Evolutionary conservation across 75 land plant species (phyloP).

Genomic region (Isoetes taiwanensis): DNA sequence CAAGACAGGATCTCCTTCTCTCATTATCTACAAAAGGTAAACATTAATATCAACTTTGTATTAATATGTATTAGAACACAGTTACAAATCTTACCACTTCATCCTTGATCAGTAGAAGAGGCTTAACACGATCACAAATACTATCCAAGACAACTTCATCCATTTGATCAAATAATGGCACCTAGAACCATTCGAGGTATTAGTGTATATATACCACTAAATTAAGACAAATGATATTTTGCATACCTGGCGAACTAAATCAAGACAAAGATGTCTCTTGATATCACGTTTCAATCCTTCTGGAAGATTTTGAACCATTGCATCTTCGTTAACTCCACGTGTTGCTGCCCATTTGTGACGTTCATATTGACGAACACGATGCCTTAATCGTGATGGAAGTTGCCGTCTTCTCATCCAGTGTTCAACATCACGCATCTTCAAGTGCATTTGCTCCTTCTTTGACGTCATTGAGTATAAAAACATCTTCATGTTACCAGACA

Average conservation of each 20-base stretch:
- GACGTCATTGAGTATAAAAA: constrained; percentile 67
- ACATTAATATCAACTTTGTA: too few relatives aligned
- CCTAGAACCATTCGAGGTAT: too few relatives aligned
- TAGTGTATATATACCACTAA: too few relatives aligned
- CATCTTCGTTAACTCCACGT: constrained; percentile 62
- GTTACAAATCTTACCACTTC: constrained; percentile 54
- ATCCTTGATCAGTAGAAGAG: constrained; percentile 57
- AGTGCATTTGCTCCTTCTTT: constrained; percentile 59
- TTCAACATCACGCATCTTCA: constrained; percentile 63
- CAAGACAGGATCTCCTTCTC: constrained; percentile 80
- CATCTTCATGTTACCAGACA: constrained; percentile 26
- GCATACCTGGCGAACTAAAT: constrained; percentile 63
- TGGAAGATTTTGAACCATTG: constrained; percentile 54
- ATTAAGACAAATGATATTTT: too few relatives aligned
- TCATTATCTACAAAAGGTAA: constrained; percentile 49
- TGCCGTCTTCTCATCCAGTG: constrained; percentile 93
- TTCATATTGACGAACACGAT: constrained; percentile 70
- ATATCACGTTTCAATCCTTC: constrained; percentile 80
- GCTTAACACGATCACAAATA: constrained; percentile 74
- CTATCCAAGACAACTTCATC: constrained; percentile 86
- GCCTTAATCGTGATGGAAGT: constrained; percentile 52
- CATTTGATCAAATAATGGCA: constrained; percentile 64
- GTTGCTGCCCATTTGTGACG: constrained; percentile 60
- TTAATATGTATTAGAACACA: background rate
- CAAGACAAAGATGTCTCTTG: constrained; percentile 61